phyloP scores from a whole-genome alignment of 2,329 filamentous ascomycete genomes.

The Penicillium sp. region DNA sequence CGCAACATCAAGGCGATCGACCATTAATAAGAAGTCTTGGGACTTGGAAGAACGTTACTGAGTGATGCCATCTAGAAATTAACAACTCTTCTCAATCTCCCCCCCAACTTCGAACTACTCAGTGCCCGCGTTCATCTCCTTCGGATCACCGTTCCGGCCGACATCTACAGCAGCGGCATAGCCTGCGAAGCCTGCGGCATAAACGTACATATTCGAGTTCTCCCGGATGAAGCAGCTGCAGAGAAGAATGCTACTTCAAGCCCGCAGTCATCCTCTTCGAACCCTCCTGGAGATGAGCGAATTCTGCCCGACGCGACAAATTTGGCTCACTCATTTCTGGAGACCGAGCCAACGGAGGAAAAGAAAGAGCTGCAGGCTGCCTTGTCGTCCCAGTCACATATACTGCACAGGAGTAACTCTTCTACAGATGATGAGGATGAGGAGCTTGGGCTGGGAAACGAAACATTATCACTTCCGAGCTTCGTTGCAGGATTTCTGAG shows the following conservation, averaged over 20 bases:
- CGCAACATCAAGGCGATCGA: constrained; percentile 3
- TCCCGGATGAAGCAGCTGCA: constrained; percentile 33
- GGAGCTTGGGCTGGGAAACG: constrained; percentile 48
- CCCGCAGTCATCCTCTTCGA: constrained; percentile 10
- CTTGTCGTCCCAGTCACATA: constrained; percentile 46
- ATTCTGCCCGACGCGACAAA: constrained; percentile 52
- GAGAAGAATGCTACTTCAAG: constrained; percentile 25
- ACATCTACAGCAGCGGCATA: constrained; percentile 81
- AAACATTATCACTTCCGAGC: constrained; percentile 50
- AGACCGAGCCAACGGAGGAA: constrained; percentile 53
- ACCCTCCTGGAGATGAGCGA: constrained; percentile 24
- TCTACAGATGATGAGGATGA: constrained; percentile 47
- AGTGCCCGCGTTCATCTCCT: constrained; percentile 71
- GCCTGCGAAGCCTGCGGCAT: constrained; percentile 75
- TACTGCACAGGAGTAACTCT: constrained; percentile 45
- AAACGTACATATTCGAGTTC: constrained; percentile 60
- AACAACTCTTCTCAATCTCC: constrained; percentile 66
- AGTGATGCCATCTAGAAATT: constrained; percentile 59
- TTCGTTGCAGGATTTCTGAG: constrained; percentile 56
- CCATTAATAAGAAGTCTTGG: background rate
- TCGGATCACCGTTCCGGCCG: constrained; percentile 76
- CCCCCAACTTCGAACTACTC: constrained; percentile 62
- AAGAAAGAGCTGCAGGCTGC: constrained; percentile 54
- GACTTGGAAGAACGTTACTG: constrained; percentile 15
- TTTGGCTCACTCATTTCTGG: constrained; percentile 56